Percentiles rank a stretch among this genome's conserved stretches.
Conservation (phyloP, 805 yeast species). For the Candida maris region DNA sequence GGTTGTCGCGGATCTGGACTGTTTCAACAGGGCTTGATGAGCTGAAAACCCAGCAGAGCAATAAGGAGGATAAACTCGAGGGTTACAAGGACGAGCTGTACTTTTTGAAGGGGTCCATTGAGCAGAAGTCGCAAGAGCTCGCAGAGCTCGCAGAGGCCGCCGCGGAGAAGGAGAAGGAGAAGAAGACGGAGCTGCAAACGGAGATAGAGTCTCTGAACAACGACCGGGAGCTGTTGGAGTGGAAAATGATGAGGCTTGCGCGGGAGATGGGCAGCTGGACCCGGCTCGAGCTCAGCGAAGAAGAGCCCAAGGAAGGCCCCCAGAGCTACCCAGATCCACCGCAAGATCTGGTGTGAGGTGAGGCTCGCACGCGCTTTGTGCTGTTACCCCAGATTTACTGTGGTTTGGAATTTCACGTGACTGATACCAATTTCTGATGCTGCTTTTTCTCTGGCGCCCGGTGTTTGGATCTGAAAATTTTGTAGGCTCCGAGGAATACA, state of each 20-base stretch:
- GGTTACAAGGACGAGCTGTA: constrained; percentile 29
- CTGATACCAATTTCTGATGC: not conserved
- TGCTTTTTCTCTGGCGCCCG: not conserved
- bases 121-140: constrained; percentile 7
- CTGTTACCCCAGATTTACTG: constrained; percentile 6
- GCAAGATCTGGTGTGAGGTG: constrained; percentile 5
- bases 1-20: constrained; percentile 27
- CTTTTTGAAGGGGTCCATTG: constrained; percentile 20
- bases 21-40: constrained; percentile 21
- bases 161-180: not conserved
- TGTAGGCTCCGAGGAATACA: not conserved
- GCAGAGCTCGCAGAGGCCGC: not conserved
- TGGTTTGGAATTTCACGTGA: constrained; percentile 1
- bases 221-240: constrained; percentile 16
- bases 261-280: constrained; percentile 16
- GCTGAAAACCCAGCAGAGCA: constrained; percentile 10
- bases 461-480: constrained; percentile 4
- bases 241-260: constrained; percentile 26
- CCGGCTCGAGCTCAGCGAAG: constrained; percentile 1
- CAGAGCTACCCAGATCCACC: too few species aligned
- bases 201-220: constrained; percentile 10
- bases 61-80: constrained; percentile 19
- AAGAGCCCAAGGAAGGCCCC: not conserved
- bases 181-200: constrained; percentile 7
- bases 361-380: constrained; percentile 18